Base-by-base conservation (phyloP, 1,284 basidiomycete species). In the Filobasidium uniguttulatum region DNA sequence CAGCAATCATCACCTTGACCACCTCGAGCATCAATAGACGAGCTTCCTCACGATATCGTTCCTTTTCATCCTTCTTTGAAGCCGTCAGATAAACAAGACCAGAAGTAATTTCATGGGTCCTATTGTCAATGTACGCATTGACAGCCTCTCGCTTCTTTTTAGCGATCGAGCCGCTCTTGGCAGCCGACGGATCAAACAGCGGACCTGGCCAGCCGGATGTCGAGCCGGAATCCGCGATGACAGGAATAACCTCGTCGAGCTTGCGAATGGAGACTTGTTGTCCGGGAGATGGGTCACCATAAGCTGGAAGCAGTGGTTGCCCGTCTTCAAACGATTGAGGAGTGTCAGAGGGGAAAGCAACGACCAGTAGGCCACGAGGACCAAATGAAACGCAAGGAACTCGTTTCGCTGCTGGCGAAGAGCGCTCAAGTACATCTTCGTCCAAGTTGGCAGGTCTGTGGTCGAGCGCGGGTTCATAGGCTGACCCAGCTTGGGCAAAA, bases 111-210 rank as follows among this genome's bases (percentile, higher is more conserved):
- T 94, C 90, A 45, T 78, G 78, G 1, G 76, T 76, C 46, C 85
- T 76, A 43, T 79, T 79, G 10, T 78, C 74, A 15, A 96, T 73
- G 65, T 91, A 96, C 52, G 79, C 78, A 35, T 80, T 59, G 1
- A 93, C 78, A 20, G 73, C 76, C n/a, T 80, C 74, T 60, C 88
- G 86, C 73, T 90, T 93, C 48, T 79, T 79, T 72, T 91, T 94
- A 20, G 69, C 68, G 2, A 67, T 80, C 1, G 77, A 72, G 2
- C 78, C 74, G 2, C 81, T 74, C 34, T 69, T 71, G 14, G 79
- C 74, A 0, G 79, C 75, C 4, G 77, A 71, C 10, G 82, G 77
- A 64, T 91, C 88, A 56, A 87, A 79, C 53, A 94, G 66, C 2
- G 90, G 90, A 0, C 90, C 90, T 41, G 90, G 88, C 70, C 82